Percentiles rank a stretch among this genome's conserved stretches.
phyloP scores from a whole-genome alignment of 2,329 filamentous ascomycete genomes.

The Lojkania enalia region DNA sequence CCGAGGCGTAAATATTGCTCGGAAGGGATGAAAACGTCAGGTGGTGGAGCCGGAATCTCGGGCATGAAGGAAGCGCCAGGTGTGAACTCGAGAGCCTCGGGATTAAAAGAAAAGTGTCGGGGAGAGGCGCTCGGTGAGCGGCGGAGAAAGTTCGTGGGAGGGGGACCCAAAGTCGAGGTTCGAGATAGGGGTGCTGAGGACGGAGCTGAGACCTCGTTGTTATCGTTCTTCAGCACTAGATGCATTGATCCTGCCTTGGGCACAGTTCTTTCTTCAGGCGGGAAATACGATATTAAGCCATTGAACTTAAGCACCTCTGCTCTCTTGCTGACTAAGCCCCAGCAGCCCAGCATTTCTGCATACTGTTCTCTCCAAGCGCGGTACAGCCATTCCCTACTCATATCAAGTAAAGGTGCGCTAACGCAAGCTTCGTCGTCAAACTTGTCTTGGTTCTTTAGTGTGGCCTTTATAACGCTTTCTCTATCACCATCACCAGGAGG shows the following conservation, averaged over 20 bases:
- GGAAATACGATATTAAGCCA: constrained; percentile 45
- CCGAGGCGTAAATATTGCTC: constrained; percentile 38
- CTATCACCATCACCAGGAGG: constrained; percentile 16
- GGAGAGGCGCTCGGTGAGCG: constrained; percentile 32
- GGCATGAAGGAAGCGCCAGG: constrained; percentile 26
- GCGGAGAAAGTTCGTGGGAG: constrained; percentile 17
- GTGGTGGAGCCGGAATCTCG: constrained; percentile 14
- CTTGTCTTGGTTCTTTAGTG: constrained; percentile 59
- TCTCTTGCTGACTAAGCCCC: constrained; percentile 58
- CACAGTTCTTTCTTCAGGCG: constrained; percentile 24
- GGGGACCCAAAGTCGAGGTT: constrained; percentile 32
- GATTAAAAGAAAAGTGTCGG: constrained; percentile 40
- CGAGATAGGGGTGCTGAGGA: constrained; percentile 23
- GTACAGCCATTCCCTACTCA: constrained; percentile 52
- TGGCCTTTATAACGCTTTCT: constrained; percentile 47
- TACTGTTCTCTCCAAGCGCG: constrained; percentile 60
- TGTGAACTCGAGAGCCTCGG: constrained; percentile 40
- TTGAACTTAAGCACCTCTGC: constrained; percentile 63
- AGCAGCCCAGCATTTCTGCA: constrained; percentile 61
- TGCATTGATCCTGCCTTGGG: constrained; percentile 33
- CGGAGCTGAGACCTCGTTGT: constrained; percentile 13
- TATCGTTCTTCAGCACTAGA: constrained; percentile 26
- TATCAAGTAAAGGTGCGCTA: constrained; percentile 54
- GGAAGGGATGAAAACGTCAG: constrained; percentile 21
- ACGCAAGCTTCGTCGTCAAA: constrained; percentile 58